Base-by-base conservation (phyloP, 306 rosid genomes). In the Gynostemma pentaphyllum region DNA sequence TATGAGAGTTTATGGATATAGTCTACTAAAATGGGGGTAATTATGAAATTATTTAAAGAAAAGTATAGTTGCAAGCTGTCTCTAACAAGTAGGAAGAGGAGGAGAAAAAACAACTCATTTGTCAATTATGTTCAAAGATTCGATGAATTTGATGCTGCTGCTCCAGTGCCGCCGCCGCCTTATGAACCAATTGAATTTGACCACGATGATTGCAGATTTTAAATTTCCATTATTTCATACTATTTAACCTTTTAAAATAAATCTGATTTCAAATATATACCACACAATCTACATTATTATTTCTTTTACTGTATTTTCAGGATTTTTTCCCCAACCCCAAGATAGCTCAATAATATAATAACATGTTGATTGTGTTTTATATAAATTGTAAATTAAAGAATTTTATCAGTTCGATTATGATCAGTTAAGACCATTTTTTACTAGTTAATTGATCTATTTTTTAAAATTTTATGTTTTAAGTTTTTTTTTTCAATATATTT, bases 91-190 rank as follows among this genome's bases (percentile, higher is more conserved):
- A 18, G 63, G 22, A 30, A 8, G 14, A 54, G 60, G 14, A 3
- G n/a, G 14, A 30, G 14, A 51, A 30, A 54, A 21, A 52, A 14
- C 62, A 54, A 54, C 62, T 54, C 62, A 54, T 16, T n/a, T 16
- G 45, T 56, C 64, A 56, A 34, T 56, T 56, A 36, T 59, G 64
- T 59, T 59, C 28, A 59, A 59, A 59, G 64, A 59, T 59, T 59
- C 64, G 32, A 59, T 59, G 65, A 59, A 59, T 59, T 37, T 59
- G 65, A 59, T 37, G 65, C 13, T 59, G 21, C 3, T 32, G 7
- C 37, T 32, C 5, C 37, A 32, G 37, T 7, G 7, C 5, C 7
- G 37, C 65, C 65, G 65, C 47, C 65, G 65, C 65, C 65, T 32
- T 37, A 36, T 7, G 19, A 5, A 59, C 65, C 47, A 59, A 59